phyloP scores from a whole-genome alignment of 1,139 yeast genomes.

The Geotrichum cucujoidarum region DNA sequence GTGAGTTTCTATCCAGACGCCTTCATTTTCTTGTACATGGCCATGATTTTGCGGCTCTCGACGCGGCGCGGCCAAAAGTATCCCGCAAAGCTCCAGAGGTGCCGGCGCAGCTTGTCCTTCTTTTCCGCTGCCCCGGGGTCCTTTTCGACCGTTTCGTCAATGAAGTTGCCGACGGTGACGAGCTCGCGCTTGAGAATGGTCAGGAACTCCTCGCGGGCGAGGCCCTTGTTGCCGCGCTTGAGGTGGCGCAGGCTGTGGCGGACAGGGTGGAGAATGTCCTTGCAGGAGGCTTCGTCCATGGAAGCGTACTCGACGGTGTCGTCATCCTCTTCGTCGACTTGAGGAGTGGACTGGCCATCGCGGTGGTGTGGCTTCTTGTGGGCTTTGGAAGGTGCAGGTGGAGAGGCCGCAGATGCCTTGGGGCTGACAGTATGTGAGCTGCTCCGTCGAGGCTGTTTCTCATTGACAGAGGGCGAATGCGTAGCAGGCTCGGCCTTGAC shows the following conservation, averaged over 20 bases:
- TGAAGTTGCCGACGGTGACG: conserved; percentile 72
- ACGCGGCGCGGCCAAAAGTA: conserved; percentile 92
- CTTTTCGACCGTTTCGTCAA: conserved; percentile 39
- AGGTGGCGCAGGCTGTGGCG: conserved; percentile 67
- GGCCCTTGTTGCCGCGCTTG: conserved; percentile 73
- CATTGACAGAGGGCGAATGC: conserved; percentile 1
- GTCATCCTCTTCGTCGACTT: conserved; percentile 33
- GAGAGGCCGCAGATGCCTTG: neutral
- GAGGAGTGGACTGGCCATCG: conserved; percentile 15
- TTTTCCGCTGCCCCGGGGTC: conserved; percentile 25
- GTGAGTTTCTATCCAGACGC: neutral
- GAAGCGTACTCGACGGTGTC: conserved; percentile 64
- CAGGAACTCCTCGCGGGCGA: conserved; percentile 85
- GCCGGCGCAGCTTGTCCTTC: conserved; percentile 49
- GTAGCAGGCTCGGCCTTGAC: conserved; percentile 12
- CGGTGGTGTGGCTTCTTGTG: neutral
- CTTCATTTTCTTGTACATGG: conserved; percentile 66
- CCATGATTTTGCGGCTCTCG: conserved; percentile 63
- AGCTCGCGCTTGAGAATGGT: conserved; percentile 66
- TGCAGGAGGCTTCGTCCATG: conserved; percentile 75
- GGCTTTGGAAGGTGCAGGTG: neutral
- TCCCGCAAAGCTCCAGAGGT: conserved; percentile 87
- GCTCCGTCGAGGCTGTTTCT: neutral
- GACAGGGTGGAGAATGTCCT: conserved; percentile 63
- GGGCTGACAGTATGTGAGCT: neutral